phyloP scores from a whole-genome alignment of 2,329 filamentous ascomycete species.

The Diaporthe sp. region DNA sequence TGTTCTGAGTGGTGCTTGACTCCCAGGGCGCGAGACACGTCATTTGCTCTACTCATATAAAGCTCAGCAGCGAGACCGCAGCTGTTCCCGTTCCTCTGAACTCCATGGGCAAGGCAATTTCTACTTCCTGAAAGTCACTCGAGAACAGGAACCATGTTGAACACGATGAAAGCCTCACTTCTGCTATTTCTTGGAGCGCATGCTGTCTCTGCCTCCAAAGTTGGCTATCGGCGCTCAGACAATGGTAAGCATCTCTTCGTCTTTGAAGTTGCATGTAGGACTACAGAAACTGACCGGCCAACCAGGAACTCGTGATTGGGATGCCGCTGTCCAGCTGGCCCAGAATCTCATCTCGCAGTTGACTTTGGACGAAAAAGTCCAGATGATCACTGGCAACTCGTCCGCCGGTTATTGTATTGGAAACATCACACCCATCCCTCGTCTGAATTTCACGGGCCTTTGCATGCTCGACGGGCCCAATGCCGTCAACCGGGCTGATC shows the following conservation, averaged over 20 bases:
- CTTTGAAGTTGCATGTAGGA: not conserved
- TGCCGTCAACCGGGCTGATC: not conserved
- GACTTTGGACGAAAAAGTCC: slow-evolving; percentile 11
- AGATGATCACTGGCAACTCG: slow-evolving; percentile 1
- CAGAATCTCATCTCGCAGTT: slow-evolving; percentile 13
- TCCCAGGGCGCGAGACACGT: not conserved
- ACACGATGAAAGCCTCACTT: not conserved
- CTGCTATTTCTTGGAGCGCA: not conserved
- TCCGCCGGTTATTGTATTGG: not conserved
- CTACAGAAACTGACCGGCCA: not conserved
- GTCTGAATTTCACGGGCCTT: slow-evolving; percentile 5
- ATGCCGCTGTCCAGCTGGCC: not conserved
- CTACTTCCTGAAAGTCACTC: not conserved
- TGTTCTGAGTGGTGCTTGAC: not conserved
- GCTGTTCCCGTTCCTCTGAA: too few relatives aligned
- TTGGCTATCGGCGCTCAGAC: not conserved
- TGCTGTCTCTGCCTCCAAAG: not conserved
- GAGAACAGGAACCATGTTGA: not conserved
- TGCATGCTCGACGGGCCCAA: slow-evolving; percentile 17
- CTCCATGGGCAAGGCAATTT: too few relatives aligned
- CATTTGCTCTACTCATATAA: not conserved
- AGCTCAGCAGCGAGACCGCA: not conserved
- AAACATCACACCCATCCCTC: not conserved
- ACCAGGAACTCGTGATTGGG: slow-evolving; percentile 18
- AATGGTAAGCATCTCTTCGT: not conserved